Base-by-base conservation (phyloP, 2,329 filamentous ascomycete genomes). In the Aspergillus pseudoviridinutans region DNA sequence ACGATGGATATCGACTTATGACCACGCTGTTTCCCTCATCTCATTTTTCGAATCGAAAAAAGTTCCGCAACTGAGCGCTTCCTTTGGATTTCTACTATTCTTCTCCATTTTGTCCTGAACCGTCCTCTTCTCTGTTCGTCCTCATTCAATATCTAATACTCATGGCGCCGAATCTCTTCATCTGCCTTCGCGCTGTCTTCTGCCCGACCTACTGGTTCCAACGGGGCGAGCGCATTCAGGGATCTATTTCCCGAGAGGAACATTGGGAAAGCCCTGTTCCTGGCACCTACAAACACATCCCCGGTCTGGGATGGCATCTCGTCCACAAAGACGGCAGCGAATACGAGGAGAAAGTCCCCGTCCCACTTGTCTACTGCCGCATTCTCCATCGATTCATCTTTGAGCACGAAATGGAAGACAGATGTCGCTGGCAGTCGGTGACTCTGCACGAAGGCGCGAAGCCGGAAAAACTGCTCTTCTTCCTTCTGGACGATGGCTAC, bases 141-240 rank as follows among this genome's bases (percentile, higher is more conserved):
- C 51, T 55, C 49, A 52, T 49, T 53, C 49, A 24, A 51, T 55
- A 57, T 53, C 28, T 28, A 29, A 32, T 55, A 42, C 62, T 55
- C 58, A 82, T 82, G 79, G 76, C 79, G 46, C 79, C 79, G 60
- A 82, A 82, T 64, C 75, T 80, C 51, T 79, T 80, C 55, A 65
- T 81, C 65, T 79, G 77, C 52, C 73, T 78, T n/a, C 78, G 79
- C 55, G 76, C 73, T 53, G 68, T 78, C 49, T 78, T 80, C 67
- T 77, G 75, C 54, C 79, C 79, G 6, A 69, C 73, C 58, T 79
- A 80, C 71, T 81, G 79, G 79, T 81, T 81, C 62, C 71, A 75
- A 41, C 72, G 67, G 22, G 68, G 70, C 42, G 70, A 76, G 38
- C 71, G 71, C 54, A 66, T 73, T 53, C 71, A 76, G 25, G 73